Conservation (phyloP, 306 rosid genomes). For the Citrullus amarus region DNA sequence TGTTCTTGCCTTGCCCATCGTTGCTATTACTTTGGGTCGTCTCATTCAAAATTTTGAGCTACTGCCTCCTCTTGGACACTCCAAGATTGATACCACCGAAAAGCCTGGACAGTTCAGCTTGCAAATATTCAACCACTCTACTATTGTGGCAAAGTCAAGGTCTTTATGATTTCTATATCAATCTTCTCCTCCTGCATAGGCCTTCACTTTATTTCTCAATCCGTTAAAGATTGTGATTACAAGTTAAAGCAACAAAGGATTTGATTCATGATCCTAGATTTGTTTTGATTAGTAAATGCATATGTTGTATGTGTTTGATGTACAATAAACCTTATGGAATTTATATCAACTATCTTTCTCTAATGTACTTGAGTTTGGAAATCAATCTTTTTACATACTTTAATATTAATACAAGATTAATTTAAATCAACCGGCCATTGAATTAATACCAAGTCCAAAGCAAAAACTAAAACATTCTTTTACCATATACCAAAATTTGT, state of each 20-base stretch:
- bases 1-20: conserved; percentile 66
- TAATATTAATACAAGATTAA: too few relatives aligned
- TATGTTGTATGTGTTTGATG: too few relatives aligned
- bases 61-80: conserved; percentile 65
- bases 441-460: too few relatives aligned
- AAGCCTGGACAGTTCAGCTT: conserved; percentile 84
- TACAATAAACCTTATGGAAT: too few relatives aligned
- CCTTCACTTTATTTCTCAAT: not conserved
- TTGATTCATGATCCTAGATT: not conserved
- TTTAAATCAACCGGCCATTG: too few relatives aligned
- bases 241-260: not conserved
- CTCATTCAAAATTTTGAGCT: conserved; percentile 73
- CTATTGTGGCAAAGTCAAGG: conserved; percentile 56
- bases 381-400: too few relatives aligned
- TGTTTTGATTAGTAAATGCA: too few relatives aligned
- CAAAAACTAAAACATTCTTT: too few relatives aligned
- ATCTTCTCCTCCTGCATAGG: not conserved
- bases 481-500: too few relatives aligned
- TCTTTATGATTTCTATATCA: not conserved
- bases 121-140: conserved; percentile 76
- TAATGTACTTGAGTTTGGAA: too few relatives aligned
- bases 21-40: conserved; percentile 68
- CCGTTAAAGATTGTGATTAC: not conserved
- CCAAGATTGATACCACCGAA: conserved; percentile 55
- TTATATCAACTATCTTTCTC: too few relatives aligned